A percentile compares a stretch with the other conserved stretches of the same genome.
These are phyloP conservation scores for Neofusicoccum sp. DNA, from an alignment of 2,329 filamentous ascomycete genomes.

Conservation along the genomic window DNA sequence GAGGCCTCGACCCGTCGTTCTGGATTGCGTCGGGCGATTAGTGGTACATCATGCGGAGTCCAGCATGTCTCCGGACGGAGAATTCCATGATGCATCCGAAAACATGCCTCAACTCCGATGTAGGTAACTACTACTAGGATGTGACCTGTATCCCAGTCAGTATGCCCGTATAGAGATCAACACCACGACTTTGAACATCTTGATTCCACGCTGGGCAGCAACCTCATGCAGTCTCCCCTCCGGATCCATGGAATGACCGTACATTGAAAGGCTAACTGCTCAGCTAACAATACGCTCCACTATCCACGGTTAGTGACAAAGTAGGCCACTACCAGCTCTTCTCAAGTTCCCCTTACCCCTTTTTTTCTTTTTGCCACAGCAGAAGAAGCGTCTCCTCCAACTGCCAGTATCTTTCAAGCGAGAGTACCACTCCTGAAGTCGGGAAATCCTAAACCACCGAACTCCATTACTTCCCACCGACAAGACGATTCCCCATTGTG, in stretches of 20 bases:
- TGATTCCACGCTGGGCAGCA: no score
- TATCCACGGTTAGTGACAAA: background rate
- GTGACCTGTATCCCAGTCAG: no score
- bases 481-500: no score
- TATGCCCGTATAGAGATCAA: no score
- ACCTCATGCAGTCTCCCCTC: background rate
- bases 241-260: background rate
- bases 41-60: background rate
- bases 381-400: background rate
- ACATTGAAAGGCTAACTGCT: background rate
- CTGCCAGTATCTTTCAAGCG: background rate
- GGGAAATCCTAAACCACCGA: background rate
- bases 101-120: no score
- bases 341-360: background rate
- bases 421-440: background rate
- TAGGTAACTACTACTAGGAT: no score
- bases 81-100: no score
- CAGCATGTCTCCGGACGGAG: background rate
- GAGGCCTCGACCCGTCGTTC: no score
- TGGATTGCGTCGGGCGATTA: no score
- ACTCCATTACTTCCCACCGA: background rate
- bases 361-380: background rate
- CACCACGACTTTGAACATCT: no score
- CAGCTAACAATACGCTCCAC: background rate
- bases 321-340: background rate